Evolutionary conservation across 176 grass and related monocot genomes (phyloP), one percentile per base, ranked within the genome.

Genomic region (Zoysia japonica): DNA sequence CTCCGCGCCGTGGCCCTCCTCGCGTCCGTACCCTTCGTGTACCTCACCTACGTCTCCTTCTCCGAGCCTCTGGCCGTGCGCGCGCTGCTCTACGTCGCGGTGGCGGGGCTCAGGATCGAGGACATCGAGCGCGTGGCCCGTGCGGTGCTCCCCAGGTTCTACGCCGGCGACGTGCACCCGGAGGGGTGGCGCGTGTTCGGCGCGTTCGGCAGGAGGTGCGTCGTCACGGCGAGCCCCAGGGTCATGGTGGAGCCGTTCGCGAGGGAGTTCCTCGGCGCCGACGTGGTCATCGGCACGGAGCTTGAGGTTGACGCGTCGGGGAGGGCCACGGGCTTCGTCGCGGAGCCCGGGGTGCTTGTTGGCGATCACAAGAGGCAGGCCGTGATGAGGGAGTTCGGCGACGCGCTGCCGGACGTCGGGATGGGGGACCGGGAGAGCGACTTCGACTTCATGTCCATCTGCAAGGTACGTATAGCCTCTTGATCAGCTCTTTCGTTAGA

Each of bases 111-210:
- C 5, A 52, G 76, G 48, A 36, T 76, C 3, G 59, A 19, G 19
- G 79, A 93, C 80, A 59, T 97, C 69, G 87, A 91, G 84, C 79
- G 45, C 50, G 94, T 71, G 48, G 91, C 94, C 0, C 81, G 84
- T 63, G 89, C 88, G 4, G 89, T 97, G 19, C 84, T 97, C 9
- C 94, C 94, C 0, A 79, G 88, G 78, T 93, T 97, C 87, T 97
- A 93, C 45, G 89, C 91, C 2, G 87, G 84, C 4, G 94, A 97
- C 83, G 94, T 97, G 14, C 94, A 97, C 75, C 94, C 94, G 36
- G 89, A 91, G 72, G 92, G 91, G 13, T 93, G 94, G 94, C 84
- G 89, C 14, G 91, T 97, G 67, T 97, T 93, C 82, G 55, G 59
- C 53, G 74, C 94, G 5, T 97, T 84, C 62, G 91, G 87, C 9